Conservation (phyloP, 257 asterid species). For the Anisodus tanguticus region DNA sequence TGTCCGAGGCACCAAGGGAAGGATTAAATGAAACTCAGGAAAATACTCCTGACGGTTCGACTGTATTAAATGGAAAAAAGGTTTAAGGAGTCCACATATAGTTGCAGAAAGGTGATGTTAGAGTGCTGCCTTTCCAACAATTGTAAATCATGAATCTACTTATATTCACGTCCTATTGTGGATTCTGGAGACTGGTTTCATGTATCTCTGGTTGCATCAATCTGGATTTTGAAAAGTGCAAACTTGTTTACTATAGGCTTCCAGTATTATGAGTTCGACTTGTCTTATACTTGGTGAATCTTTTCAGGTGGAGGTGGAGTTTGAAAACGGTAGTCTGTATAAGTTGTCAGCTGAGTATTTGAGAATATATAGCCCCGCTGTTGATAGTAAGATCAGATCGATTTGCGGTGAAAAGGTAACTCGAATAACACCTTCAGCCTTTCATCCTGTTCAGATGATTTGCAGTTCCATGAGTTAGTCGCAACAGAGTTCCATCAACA, state of each 20-base stretch:
- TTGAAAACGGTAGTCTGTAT: constrained; percentile 57
- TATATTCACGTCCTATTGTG: not conserved
- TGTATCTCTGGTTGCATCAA: constrained; percentile 10
- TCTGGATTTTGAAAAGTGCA: not conserved
- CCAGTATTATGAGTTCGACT: not conserved
- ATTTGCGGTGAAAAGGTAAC: constrained; percentile 86
- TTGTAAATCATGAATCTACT: not conserved
- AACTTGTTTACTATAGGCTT: not conserved
- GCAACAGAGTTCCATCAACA: not conserved
- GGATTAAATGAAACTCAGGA: not conserved
- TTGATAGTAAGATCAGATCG: constrained; percentile 83
- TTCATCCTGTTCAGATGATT: not conserved
- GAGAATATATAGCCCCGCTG: constrained; percentile 87
- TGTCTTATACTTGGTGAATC: not conserved
- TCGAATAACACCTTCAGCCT: constrained; percentile 5
- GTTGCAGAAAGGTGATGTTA: not conserved
- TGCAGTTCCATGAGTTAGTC: not conserved
- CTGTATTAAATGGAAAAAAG: not conserved
- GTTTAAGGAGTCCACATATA: not conserved
- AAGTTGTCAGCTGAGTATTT: constrained; percentile 79
- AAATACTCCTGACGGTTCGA: not conserved
- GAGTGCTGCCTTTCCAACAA: not conserved
- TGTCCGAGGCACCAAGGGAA: not conserved
- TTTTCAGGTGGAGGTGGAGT: constrained; percentile 77
- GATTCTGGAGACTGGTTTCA: not conserved